These are phyloP conservation scores for Kwoniella dendrophila DNA, from an alignment of 768 basidiomycete genomes.

Conservation along the genomic window DNA sequence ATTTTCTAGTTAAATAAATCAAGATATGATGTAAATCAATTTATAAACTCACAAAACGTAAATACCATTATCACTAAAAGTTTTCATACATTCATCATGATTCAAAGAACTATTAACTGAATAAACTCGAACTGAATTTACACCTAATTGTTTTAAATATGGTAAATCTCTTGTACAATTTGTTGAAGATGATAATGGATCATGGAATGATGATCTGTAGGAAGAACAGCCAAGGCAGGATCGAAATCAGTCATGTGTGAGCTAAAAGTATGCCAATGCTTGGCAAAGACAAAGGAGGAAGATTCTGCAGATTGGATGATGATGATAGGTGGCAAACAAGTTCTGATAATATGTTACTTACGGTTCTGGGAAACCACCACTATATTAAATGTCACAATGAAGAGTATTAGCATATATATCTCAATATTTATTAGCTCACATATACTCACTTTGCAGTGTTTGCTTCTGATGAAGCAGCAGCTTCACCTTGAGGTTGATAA, in stretches of 20 bases:
- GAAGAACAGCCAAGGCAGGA: too few species aligned
- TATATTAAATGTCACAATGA: conserved; percentile 1
- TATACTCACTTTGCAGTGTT: conserved; percentile 52
- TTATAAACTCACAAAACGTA: conserved; percentile 73
- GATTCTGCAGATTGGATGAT: not conserved
- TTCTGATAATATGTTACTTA: conserved; percentile 20
- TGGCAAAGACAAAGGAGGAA: not conserved
- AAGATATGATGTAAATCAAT: conserved; percentile 1
- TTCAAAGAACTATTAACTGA: conserved; percentile 79
- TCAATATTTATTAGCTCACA: not conserved
- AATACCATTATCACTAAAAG: conserved; percentile 75
- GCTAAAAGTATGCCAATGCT: not conserved
- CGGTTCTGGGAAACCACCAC: conserved; percentile 60
- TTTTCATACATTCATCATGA: conserved; percentile 83
- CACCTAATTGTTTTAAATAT: conserved; percentile 70
- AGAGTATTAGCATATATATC: not conserved
- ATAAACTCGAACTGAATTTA: conserved; percentile 84
- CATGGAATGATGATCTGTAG: conserved; percentile 66
- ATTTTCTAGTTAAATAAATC: conserved; percentile 3
- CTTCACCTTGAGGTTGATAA: conserved; percentile 49
- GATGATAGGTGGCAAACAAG: not conserved
- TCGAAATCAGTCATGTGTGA: not conserved
- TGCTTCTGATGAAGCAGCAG: conserved; percentile 40
- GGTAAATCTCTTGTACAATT: conserved; percentile 79
- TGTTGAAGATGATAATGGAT: conserved; percentile 70